phyloP scores from a whole-genome alignment of 2,329 filamentous ascomycete genomes.

The Penicillium sp. region DNA sequence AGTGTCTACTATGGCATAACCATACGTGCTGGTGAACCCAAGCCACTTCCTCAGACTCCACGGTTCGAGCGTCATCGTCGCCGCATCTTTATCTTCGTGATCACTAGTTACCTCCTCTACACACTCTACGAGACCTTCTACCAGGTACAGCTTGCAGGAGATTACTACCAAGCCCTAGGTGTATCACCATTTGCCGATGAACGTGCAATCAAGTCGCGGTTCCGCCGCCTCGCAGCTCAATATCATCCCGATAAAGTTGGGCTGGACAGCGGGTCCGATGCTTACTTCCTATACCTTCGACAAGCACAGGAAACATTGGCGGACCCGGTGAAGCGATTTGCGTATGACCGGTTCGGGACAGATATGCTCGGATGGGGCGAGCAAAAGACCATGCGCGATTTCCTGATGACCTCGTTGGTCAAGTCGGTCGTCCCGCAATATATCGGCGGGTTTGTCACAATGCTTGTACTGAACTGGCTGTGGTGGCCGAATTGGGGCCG shows the following conservation, averaged over 20 bases:
- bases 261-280: slow-evolving; percentile 41
- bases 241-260: slow-evolving; percentile 81
- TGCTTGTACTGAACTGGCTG: slow-evolving; percentile 39
- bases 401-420: slow-evolving; percentile 63
- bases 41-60: slow-evolving; percentile 65
- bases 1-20: slow-evolving; percentile 80
- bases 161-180: slow-evolving; percentile 76
- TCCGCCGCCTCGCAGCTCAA: slow-evolving; percentile 68
- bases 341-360: slow-evolving; percentile 85
- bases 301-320: slow-evolving; percentile 75
- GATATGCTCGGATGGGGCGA: slow-evolving; percentile 61
- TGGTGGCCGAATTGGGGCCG: slow-evolving; percentile 44
- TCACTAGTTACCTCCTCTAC: slow-evolving; percentile 80
- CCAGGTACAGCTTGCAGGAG: slow-evolving; percentile 66
- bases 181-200: slow-evolving; percentile 68
- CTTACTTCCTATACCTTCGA: slow-evolving; percentile 78
- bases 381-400: slow-evolving; percentile 65
- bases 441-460: slow-evolving; percentile 34
- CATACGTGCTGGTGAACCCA: slow-evolving; percentile 83
- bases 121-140: slow-evolving; percentile 90
- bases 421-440: slow-evolving; percentile 39
- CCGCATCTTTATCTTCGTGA: slow-evolving; percentile 77
- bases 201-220: slow-evolving; percentile 75
- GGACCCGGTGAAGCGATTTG: slow-evolving; percentile 75
- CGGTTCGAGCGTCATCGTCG: slow-evolving; percentile 72